Base-by-base conservation (phyloP, 164 flowering plant species). In the Macadamia tetraphylla region DNA sequence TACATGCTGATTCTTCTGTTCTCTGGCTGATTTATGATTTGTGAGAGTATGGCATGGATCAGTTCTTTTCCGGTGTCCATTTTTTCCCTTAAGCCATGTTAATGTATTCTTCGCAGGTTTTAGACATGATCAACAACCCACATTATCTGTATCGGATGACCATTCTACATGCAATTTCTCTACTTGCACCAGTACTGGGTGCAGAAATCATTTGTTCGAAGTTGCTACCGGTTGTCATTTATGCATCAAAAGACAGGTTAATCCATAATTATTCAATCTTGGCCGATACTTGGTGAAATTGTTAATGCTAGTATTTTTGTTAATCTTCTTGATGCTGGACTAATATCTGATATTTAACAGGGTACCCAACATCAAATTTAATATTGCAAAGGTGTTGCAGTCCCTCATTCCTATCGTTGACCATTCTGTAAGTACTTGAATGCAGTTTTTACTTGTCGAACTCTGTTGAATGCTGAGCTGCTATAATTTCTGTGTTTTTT, bases 141-240 rank as follows among this genome's bases (percentile, higher is more conserved):
- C 97, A 89, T 67, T 93, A 93, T 75, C 69, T 93, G 67, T 88
- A 89, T 55, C 87, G 97, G 62, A 93, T 93, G 96, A 93, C 97
- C 55, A 79, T 93, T 68, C 79, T 93, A 3, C 92, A 79, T 67
- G 92, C 92, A 68, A 80, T 93, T 70, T 88, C 94, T 71, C 80
- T 93, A 11, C 91, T 93, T 62, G 96, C 98, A 60, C 97, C 98
- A 42, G 97, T 93, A 10, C 80, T 91, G 92, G 97, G 98, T 23
- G 64, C 98, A 6, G 97, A 93, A 62, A 91, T 93, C 63, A 93
- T 96, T 15, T 91, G 91, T 68, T 85, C 97, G n/a, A 84, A 87
- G 74, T 82, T 93, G 55, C 79, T 93, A 31, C 96, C 97, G 0
- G 91, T 86, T 32, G 88, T 89, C 63, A 65, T 89, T 55, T 84